Conservation (phyloP, 495 filamentous ascomycete genomes). For the Glonium stellatum region DNA sequence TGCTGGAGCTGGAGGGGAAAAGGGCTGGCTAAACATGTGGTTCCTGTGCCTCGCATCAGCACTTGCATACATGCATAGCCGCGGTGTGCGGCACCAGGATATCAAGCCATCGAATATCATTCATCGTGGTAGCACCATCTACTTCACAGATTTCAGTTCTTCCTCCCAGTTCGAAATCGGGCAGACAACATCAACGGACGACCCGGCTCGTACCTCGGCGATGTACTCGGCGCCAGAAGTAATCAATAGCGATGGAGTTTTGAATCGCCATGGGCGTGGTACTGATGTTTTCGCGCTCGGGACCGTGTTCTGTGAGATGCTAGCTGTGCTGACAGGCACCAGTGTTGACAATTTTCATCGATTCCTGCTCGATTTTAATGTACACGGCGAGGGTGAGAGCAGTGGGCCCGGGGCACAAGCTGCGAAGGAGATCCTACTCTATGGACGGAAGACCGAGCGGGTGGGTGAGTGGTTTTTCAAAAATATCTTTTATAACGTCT, state of each 20-base stretch:
- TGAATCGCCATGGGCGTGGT: not conserved
- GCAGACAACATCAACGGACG: not conserved
- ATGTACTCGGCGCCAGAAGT: conserved; percentile 4
- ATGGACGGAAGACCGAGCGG: not conserved
- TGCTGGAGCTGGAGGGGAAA: not conserved
- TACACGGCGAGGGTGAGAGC: not conserved
- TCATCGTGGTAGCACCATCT: not conserved
- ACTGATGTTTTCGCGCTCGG: conserved; percentile 2
- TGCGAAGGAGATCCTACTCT: not conserved
- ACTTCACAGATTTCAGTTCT: conserved; percentile 3
- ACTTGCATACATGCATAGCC: not conserved
- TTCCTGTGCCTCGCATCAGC: not conserved
- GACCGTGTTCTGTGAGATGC: conserved; percentile 2
- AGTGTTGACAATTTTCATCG: not conserved
- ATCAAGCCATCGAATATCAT: conserved; percentile 4
- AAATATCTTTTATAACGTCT: too few species aligned
- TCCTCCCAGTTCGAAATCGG: not conserved
- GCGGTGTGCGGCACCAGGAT: not conserved
- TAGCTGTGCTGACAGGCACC: not conserved
- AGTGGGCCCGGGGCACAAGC: not conserved
- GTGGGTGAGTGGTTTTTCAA: not conserved
- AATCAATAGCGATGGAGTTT: not conserved
- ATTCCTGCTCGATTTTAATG: not conserved
- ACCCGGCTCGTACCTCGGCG: not conserved
- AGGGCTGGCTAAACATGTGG: not conserved